Conservation (phyloP, 139 green algal species). For the Mesotaenium endlicherianum region DNA sequence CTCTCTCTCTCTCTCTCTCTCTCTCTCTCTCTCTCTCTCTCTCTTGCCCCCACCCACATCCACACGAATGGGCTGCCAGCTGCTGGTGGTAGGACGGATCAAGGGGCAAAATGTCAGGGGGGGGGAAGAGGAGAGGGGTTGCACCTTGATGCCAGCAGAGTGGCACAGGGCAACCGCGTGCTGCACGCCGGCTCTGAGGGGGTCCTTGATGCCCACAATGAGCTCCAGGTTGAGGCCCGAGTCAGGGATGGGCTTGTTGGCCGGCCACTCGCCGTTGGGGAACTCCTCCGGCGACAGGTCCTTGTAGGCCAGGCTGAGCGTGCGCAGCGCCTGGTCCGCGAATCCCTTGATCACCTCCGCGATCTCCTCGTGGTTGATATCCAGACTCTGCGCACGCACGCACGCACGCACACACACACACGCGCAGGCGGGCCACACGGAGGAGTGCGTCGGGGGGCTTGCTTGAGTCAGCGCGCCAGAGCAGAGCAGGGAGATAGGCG, state of each 20-base stretch:
- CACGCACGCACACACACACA: too few species aligned
- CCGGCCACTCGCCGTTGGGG: not conserved
- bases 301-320: constrained; percentile 27
- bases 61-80: not conserved
- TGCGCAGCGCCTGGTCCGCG: constrained; percentile 33
- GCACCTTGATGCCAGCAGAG: constrained; percentile 29
- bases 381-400: too few species aligned
- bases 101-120: not conserved
- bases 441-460: too few species aligned
- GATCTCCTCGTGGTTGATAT: too few species aligned
- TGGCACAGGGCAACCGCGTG: constrained; percentile 64
- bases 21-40: constrained; percentile 8
- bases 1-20: not conserved
- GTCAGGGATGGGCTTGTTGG: constrained; percentile 18
- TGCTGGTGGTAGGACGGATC: not conserved
- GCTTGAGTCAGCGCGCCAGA: too few species aligned
- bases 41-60: not conserved
- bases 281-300: constrained; percentile 20
- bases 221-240: constrained; percentile 9
- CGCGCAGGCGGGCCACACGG: too few species aligned
- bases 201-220: constrained; percentile 67
- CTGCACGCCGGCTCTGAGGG: constrained; percentile 75
- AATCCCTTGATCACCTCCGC: constrained; percentile 6
- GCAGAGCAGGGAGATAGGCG: too few species aligned
- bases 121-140: not conserved